Evolutionary conservation across 495 filamentous ascomycete species (phyloP).

Genomic region (Penicillium fimorum): DNA sequence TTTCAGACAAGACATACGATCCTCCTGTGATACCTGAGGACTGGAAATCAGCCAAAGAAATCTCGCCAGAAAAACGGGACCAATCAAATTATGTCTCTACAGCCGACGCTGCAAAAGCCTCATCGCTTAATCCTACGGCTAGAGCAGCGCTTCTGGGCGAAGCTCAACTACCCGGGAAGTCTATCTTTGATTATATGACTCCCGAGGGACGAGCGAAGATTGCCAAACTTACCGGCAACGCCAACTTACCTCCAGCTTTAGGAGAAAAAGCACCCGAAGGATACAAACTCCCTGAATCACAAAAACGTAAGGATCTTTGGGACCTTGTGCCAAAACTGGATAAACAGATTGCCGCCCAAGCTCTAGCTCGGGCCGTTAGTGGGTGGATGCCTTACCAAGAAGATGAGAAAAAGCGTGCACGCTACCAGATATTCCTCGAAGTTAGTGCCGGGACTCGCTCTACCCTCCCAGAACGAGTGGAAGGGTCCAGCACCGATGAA

Average conservation of each 20-base stretch:
- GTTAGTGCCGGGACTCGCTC: slow-evolving; percentile 64
- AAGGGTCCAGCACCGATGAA: slow-evolving; percentile 63
- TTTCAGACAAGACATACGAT: slow-evolving; percentile 63
- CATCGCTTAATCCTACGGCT: slow-evolving; percentile 72
- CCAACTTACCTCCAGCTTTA: slow-evolving; percentile 71
- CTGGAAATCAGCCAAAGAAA: slow-evolving; percentile 68
- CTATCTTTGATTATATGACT: slow-evolving; percentile 91
- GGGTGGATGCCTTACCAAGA: slow-evolving; percentile 86
- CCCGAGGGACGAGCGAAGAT: slow-evolving; percentile 76
- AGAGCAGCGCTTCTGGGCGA: slow-evolving; percentile 84
- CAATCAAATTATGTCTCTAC: slow-evolving; percentile 60
- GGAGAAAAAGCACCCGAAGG: slow-evolving; percentile 68
- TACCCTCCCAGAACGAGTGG: slow-evolving; percentile 56
- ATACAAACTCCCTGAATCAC: slow-evolving; percentile 57
- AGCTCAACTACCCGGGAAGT: slow-evolving; percentile 80
- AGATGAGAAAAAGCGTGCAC: slow-evolving; percentile 68
- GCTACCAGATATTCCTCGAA: slow-evolving; percentile 82
- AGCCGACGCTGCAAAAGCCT: slow-evolving; percentile 70
- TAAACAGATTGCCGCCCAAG: slow-evolving; percentile 68
- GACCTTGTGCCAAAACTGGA: slow-evolving; percentile 72
- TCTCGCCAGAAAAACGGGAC: slow-evolving; percentile 34
- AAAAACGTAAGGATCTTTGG: slow-evolving; percentile 58
- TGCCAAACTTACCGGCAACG: slow-evolving; percentile 69
- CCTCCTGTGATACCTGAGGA: slow-evolving; percentile 72
- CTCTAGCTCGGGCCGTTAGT: slow-evolving; percentile 67